Percentiles rank a stretch among this genome's conserved stretches.
phyloP scores from a whole-genome alignment of 2,329 filamentous ascomycete species.

The Trichoderma sp. region DNA sequence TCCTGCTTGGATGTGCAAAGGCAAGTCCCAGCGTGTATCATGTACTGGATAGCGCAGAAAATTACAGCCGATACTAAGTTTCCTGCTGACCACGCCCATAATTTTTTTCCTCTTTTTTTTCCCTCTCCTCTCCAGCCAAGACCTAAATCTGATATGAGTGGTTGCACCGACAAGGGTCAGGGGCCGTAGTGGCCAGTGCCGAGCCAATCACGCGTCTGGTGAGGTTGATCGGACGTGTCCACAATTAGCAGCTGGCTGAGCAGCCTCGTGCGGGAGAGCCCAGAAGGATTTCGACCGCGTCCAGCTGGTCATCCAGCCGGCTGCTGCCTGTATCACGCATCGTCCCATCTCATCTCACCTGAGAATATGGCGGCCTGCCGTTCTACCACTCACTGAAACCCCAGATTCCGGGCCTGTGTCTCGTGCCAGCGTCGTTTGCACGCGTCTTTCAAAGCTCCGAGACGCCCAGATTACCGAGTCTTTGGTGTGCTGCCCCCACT shows the following conservation, averaged over 20 bases:
- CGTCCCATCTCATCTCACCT: background rate
- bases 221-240: slow-evolving; percentile 29
- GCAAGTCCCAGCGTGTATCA: background rate
- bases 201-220: slow-evolving; percentile 35
- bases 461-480: slow-evolving; percentile 8
- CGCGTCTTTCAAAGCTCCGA: background rate
- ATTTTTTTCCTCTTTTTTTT: background rate
- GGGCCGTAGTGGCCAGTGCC: slow-evolving; percentile 26
- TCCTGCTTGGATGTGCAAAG: background rate
- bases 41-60: background rate
- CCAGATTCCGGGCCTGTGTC: background rate
- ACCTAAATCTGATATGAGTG: slow-evolving; percentile 34
- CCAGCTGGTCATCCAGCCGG: background rate
- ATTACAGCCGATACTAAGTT: background rate
- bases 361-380: background rate
- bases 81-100: slow-evolving; percentile 3
- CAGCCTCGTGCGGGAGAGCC: slow-evolving; percentile 2
- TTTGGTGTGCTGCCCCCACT: background rate
- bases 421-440: background rate
- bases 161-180: slow-evolving; percentile 32
- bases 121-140: background rate
- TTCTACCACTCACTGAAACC: background rate
- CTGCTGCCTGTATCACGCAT: background rate
- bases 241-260: background rate
- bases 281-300: background rate